Evolutionary conservation across 75 land plant species (phyloP), one percentile per base, ranked within the genome.

Genomic region (Pinus tabuliformis): DNA sequence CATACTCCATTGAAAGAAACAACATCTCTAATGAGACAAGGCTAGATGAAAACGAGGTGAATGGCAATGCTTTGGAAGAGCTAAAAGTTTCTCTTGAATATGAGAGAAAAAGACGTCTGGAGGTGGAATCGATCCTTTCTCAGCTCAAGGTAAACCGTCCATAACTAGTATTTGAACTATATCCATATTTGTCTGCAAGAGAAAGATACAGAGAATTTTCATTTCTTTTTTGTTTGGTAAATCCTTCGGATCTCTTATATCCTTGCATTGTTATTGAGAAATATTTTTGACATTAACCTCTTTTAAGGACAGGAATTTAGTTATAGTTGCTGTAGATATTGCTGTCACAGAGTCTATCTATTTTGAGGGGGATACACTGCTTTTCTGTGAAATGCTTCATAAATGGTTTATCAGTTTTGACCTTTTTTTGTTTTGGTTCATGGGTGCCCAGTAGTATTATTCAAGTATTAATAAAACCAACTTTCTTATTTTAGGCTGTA

Each of bases 71-170:
- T 36, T 37, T 77, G 36, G 90, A 88, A 72, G 90, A 89, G 56
- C 39, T 88, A 62, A 78, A 64, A 36, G 63, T 75, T 56, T 45
- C 77, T 6, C 82, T 81, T 84, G 84, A 81, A 78, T 45, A 62
- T 63, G 95, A 92, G 74, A 86, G 86, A 63, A 76, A 72, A 73
- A 78, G 77, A 62, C 85, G 89, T 57, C 59, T 77, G 73, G 90
- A 87, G 61, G 66, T 90, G 45, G 90, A 85, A 79, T 59, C 59
- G 18, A 21, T 84, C 57, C 73, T 92, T 57, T 87, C 86, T 39
- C 84, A 81, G 78, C 73, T 90, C 37, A 92, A 92, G 94, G 92
- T 90, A 77, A 42, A 20, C 20, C 56, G 1, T 22, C 71, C 30
- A 24, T 20, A 12, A 39, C 28, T 64, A 64, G 16, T n/a, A 37